phyloP scores from a whole-genome alignment of 1,284 basidiomycete species.

The Fomitiporia mediterranea region DNA sequence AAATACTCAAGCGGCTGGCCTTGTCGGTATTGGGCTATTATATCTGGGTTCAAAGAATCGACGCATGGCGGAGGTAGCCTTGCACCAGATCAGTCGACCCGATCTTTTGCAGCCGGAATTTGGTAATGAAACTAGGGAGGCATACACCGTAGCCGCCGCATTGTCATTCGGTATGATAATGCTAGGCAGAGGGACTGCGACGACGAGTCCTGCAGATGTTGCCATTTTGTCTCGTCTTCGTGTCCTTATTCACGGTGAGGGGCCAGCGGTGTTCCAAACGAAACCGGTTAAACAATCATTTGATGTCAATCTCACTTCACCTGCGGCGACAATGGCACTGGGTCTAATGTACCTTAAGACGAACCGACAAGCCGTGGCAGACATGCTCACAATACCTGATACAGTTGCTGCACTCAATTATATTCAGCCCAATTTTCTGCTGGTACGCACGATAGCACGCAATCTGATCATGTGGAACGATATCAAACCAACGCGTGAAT shows the following conservation, averaged over 20 bases:
- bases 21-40: conserved; percentile 86
- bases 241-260: conserved; percentile 70
- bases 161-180: conserved; percentile 95
- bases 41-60: conserved; percentile 87
- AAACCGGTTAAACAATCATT: conserved; percentile 48
- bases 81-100: conserved; percentile 76
- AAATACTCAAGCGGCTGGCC: conserved; percentile 85
- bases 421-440: conserved; percentile 83
- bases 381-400: conserved; percentile 79
- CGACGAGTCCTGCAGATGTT: conserved; percentile 67
- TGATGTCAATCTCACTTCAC: conserved; percentile 84
- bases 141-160: conserved; percentile 87
- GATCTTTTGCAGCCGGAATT: conserved; percentile 78
- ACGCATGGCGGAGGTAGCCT: conserved; percentile 88
- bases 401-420: conserved; percentile 75
- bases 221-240: conserved; percentile 62
- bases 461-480: conserved; percentile 86
- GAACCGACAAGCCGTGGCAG: conserved; percentile 78
- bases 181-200: conserved; percentile 75
- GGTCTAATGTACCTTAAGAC: conserved; percentile 92
- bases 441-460: conserved; percentile 76
- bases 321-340: conserved; percentile 86
- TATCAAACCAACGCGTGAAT: conserved; percentile 68
- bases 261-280: conserved; percentile 33
- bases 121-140: conserved; percentile 82